phyloP scores from a whole-genome alignment of 2,329 filamentous ascomycete genomes.

The Colletotrichum zoysiae region DNA sequence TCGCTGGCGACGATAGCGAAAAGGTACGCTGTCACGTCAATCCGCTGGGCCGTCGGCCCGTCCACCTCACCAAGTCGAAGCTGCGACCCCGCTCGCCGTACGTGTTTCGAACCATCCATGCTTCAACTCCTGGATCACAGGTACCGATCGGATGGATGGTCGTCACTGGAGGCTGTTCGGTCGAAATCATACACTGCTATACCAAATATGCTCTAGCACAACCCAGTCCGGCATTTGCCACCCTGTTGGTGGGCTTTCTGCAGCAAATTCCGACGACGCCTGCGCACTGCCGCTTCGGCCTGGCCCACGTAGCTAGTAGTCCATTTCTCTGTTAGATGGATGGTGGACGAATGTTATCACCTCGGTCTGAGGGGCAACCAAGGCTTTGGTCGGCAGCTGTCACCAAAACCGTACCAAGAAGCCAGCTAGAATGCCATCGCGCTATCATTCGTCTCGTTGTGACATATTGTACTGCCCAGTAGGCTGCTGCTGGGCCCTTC shows the following conservation, averaged over 20 bases:
- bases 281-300: slow-evolving; percentile 17
- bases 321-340: slow-evolving; percentile 11
- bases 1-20: neutral
- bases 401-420: slow-evolving; percentile 22
- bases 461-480: slow-evolving; percentile 5
- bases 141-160: neutral
- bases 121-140: slow-evolving; percentile 20
- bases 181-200: slow-evolving; percentile 33
- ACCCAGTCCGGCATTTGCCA: slow-evolving; percentile 13
- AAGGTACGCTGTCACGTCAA: neutral
- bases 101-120: slow-evolving; percentile 40
- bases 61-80: slow-evolving; percentile 26
- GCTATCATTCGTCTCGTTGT: slow-evolving; percentile 21
- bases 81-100: slow-evolving; percentile 25
- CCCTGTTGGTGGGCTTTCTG: slow-evolving; percentile 5
- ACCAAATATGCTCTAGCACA: slow-evolving; percentile 10
- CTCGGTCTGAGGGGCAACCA: slow-evolving; percentile 8
- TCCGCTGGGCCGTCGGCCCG: slow-evolving; percentile 5
- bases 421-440: slow-evolving; percentile 31
- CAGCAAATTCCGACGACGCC: slow-evolving; percentile 31
- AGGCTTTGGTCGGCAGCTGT: slow-evolving; percentile 29
- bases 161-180: slow-evolving; percentile 27
- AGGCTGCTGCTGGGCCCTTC: slow-evolving; percentile 9
- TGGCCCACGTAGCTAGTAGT: slow-evolving; percentile 19
- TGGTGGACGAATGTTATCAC: slow-evolving; percentile 31